Evolutionary conservation across 2,329 filamentous ascomycete genomes (phyloP).

Genomic region (Alternaria alternata): DNA sequence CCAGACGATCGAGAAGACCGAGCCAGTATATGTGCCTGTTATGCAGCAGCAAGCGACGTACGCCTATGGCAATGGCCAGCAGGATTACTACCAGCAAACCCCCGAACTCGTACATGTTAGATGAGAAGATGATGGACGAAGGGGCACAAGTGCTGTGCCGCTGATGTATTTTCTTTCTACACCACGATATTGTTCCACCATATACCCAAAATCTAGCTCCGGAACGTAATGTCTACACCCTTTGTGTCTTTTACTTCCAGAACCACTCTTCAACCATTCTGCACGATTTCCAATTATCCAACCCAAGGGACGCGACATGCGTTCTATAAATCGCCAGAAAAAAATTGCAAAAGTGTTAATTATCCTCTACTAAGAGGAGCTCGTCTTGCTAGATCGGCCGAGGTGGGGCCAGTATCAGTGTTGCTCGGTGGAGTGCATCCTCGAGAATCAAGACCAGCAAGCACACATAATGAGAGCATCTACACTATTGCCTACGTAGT

Average conservation of each 20-base stretch:
- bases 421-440: too few relatives aligned
- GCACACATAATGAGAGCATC: too few relatives aligned
- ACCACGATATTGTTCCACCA: neutral
- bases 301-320: neutral
- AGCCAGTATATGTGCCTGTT: conserved; percentile 6
- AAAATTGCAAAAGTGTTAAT: too few relatives aligned
- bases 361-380: too few relatives aligned
- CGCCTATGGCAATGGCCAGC: conserved; percentile 16
- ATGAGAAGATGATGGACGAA: neutral
- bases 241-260: neutral
- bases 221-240: neutral
- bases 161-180: neutral
- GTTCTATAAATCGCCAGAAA: neutral
- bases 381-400: too few relatives aligned
- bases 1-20: neutral
- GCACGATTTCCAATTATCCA: neutral
- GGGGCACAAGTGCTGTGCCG: neutral
- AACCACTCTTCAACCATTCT: neutral
- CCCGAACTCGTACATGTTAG: conserved; percentile 10
- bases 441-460: too few relatives aligned
- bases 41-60: conserved; percentile 17
- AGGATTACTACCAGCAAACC: conserved; percentile 28
- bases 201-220: neutral
- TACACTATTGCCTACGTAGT: too few relatives aligned
- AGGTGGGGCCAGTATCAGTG: too few relatives aligned